Base-by-base conservation (phyloP, 768 basidiomycete genomes). In the Bullera alba region DNA sequence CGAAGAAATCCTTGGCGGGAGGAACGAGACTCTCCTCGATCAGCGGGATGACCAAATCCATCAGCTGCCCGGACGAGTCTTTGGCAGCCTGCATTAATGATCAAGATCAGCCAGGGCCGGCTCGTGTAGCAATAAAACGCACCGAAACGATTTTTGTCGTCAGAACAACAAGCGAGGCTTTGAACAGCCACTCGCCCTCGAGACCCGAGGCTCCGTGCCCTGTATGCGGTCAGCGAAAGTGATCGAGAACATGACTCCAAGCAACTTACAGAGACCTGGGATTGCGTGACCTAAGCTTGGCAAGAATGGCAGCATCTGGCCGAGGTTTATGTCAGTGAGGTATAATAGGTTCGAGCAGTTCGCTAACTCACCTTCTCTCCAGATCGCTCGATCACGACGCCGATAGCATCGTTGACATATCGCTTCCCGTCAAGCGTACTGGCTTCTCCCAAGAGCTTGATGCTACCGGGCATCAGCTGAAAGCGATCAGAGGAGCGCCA, bases 131-230 rank as follows among this genome's bases (percentile, higher is more conserved):
- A 56, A 60, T 46, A n/a, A n/a, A n/a, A n/a, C n/a, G n/a, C 27
- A 63, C 60, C 6, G 51, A 50, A 14, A 72, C 66, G 2, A 72
- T 54, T 29, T 69, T 69, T 4, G 65, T 60, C 2, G 68, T 65
- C 28, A 72, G 53, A 4, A 65, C 57, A 2, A 72, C 70, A 14
- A 72, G 41, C 15, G 68, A 69, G 1, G 68, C 63, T 39, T 72
- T 72, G 64, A 72, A 72, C 12, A 72, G 56, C 70, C 70, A 72
- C 52, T 72, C 70, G 6, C 70, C 70, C 35, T 72, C 70, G 2
- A 72, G 52, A 8, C 58, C 61, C 4, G 48, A 50, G 5, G 70
- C 58, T 5, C 60, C 55, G 46, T 66, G 61, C 70, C 70, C 66
- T 63, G 36, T 32, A 17, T 23, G 15, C 38, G 8, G 23, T n/a